These are phyloP conservation scores for Pythium utonaiense DNA, from an alignment of 352 stramenopile genomes.

Conservation along the genomic window DNA sequence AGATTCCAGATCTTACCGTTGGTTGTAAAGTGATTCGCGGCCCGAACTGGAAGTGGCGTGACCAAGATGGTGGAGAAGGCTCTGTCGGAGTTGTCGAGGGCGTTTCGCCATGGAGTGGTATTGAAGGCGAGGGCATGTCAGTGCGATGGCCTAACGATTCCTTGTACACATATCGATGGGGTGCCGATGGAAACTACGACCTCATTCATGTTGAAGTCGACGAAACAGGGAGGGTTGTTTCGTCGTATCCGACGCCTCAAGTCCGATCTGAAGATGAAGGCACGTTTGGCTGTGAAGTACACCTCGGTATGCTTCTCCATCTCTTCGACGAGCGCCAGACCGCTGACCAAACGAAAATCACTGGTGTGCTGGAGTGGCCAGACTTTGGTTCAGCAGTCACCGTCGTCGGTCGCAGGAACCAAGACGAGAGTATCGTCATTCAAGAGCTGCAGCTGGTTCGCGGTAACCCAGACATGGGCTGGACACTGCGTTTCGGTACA, in stretches of 20 bases:
- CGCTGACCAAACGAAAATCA: slow-evolving; percentile 31
- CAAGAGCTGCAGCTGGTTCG: slow-evolving; percentile 81
- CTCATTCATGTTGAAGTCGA: slow-evolving; percentile 83
- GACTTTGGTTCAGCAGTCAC: slow-evolving; percentile 74
- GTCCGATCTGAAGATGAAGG: slow-evolving; percentile 70
- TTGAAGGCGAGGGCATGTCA: slow-evolving; percentile 87
- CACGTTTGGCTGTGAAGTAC: slow-evolving; percentile 67
- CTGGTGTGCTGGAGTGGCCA: slow-evolving; percentile 75
- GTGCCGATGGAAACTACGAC: slow-evolving; percentile 85
- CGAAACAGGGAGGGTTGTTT: slow-evolving; percentile 67
- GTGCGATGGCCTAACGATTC: slow-evolving; percentile 88
- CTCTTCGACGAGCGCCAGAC: slow-evolving; percentile 35
- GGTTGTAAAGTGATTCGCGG: slow-evolving; percentile 88
- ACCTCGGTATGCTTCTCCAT: slow-evolving; percentile 78
- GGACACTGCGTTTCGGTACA: slow-evolving; percentile 79
- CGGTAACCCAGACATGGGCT: slow-evolving; percentile 84
- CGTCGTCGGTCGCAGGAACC: slow-evolving; percentile 59
- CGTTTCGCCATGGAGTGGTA: slow-evolving; percentile 83
- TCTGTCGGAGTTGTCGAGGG: slow-evolving; percentile 80
- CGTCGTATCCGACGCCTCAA: slow-evolving; percentile 66
- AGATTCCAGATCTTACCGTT: slow-evolving; percentile 61
- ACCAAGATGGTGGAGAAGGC: slow-evolving; percentile 86
- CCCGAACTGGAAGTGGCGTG: slow-evolving; percentile 88
- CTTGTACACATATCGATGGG: slow-evolving; percentile 87
- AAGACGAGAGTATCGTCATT: slow-evolving; percentile 56